phyloP scores from a whole-genome alignment of 2,329 filamentous ascomycete genomes.

The Cylindrodendrum hubeiense region DNA sequence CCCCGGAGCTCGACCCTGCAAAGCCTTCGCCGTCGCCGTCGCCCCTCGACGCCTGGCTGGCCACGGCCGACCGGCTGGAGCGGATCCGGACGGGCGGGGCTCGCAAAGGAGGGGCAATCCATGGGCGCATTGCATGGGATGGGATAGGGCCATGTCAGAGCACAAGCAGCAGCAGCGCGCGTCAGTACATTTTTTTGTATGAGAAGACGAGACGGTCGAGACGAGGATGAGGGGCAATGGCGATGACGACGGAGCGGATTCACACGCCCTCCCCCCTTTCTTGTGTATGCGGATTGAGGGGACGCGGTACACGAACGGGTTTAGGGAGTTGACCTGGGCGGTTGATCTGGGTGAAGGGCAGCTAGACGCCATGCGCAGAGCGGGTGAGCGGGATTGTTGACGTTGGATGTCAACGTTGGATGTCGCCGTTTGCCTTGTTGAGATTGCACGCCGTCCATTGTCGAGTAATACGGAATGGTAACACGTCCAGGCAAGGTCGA shows the following conservation, averaged over 20 bases:
- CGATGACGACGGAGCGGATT: neutral
- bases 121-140: slow-evolving; percentile 17
- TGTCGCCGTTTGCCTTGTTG: slow-evolving; percentile 21
- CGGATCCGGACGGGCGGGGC: slow-evolving; percentile 20
- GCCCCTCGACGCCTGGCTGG: slow-evolving; percentile 10
- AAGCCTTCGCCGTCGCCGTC: neutral
- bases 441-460: slow-evolving; percentile 3
- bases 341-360: slow-evolving; percentile 21
- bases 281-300: neutral
- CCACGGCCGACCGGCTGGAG: slow-evolving; percentile 19
- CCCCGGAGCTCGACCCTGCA: neutral
- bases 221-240: neutral
- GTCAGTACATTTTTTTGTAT: neutral
- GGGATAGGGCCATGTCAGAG: slow-evolving; percentile 5
- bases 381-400: slow-evolving; percentile 25
- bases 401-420: neutral
- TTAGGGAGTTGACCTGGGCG: neutral
- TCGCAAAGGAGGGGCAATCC: slow-evolving; percentile 26
- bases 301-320: neutral
- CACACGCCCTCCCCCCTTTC: too few relatives aligned
- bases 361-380: neutral
- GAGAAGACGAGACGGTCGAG: neutral
- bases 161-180: neutral
- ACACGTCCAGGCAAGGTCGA: neutral
- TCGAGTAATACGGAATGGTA: neutral